Percentiles rank a stretch among this genome's conserved stretches.
These are phyloP conservation scores for Nidula niveotomentosa DNA, from an alignment of 1,284 basidiomycete species.

Conservation along the genomic window DNA sequence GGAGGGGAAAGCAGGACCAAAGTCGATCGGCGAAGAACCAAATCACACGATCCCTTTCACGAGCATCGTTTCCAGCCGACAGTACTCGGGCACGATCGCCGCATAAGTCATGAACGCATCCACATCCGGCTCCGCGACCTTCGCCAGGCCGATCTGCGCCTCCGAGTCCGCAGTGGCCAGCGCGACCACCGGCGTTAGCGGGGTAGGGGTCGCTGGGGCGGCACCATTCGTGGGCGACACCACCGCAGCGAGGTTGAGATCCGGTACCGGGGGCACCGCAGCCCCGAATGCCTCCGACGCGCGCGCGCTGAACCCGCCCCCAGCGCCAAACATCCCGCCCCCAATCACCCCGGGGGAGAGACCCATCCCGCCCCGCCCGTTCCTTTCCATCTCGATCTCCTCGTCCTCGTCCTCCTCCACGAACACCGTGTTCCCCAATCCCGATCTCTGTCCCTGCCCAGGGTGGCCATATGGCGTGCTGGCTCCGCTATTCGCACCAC, in stretches of 20 bases:
- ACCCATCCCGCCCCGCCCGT: constrained; percentile 15
- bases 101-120: constrained; percentile 85
- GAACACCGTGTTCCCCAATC: constrained; percentile 59
- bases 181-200: constrained; percentile 67
- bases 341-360: constrained; percentile 28
- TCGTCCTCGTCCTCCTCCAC: constrained; percentile 79
- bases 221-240: too few relatives aligned
- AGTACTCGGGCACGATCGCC: constrained; percentile 80
- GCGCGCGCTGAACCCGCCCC: constrained; percentile 21
- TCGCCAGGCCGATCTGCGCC: constrained; percentile 71
- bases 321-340: constrained; percentile 23
- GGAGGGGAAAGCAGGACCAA: background rate
- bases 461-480: constrained; percentile 58
- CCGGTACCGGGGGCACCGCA: constrained; percentile 66
- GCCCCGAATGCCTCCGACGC: constrained; percentile 15
- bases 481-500: constrained; percentile 50
- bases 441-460: constrained; percentile 34
- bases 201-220: constrained; percentile 41
- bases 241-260: constrained; percentile 33
- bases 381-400: constrained; percentile 50
- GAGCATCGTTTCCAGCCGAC: constrained; percentile 72
- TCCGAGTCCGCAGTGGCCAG: constrained; percentile 69
- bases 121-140: constrained; percentile 78
- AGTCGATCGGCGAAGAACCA: background rate
- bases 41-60: constrained; percentile 54